These are phyloP conservation scores for Suillus sp. DNA, from an alignment of 768 basidiomycete species.

Conservation along the genomic window DNA sequence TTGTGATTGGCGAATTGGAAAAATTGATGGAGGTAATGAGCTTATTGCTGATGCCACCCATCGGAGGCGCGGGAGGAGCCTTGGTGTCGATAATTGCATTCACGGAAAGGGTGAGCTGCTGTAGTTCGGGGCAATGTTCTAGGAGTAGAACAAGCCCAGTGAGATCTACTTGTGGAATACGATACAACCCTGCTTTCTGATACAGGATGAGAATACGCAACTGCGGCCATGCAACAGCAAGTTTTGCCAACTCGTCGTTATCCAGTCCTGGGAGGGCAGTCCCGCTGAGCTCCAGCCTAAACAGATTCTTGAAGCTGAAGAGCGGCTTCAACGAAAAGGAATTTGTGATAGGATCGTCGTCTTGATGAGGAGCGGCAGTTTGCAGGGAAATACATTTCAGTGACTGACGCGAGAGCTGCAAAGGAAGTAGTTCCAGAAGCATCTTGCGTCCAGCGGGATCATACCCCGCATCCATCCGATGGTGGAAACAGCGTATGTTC, in stretches of 20 bases:
- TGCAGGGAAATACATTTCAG: constrained; percentile 7
- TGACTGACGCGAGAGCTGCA: constrained; percentile 4
- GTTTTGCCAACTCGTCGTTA: constrained; percentile 25
- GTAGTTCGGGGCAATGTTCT: constrained; percentile 3
- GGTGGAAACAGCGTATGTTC: constrained; percentile 12
- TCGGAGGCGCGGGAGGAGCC: constrained; percentile 11
- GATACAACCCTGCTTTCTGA: not conserved
- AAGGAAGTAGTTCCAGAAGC: not conserved
- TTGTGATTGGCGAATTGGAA: constrained; percentile 34
- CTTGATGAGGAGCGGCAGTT: not conserved
- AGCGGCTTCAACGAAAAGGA: constrained; percentile 27
- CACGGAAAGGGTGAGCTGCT: constrained; percentile 12
- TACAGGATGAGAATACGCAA: constrained; percentile 30
- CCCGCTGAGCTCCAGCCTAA: constrained; percentile 26
- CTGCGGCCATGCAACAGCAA: constrained; percentile 30
- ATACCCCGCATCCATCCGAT: constrained; percentile 10
- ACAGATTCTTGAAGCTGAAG: constrained; percentile 25
- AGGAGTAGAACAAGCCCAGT: constrained; percentile 5
- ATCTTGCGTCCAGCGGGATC: constrained; percentile 6
- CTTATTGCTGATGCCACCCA: constrained; percentile 5
- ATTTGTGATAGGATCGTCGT: constrained; percentile 30
- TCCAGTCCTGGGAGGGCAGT: constrained; percentile 19
- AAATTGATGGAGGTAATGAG: constrained; percentile 30
- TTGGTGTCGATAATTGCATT: constrained; percentile 34
- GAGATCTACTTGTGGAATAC: not conserved